Evolutionary conservation across 2,329 filamentous ascomycete species (phyloP).

Genomic region (Hypoxylon sp.): DNA sequence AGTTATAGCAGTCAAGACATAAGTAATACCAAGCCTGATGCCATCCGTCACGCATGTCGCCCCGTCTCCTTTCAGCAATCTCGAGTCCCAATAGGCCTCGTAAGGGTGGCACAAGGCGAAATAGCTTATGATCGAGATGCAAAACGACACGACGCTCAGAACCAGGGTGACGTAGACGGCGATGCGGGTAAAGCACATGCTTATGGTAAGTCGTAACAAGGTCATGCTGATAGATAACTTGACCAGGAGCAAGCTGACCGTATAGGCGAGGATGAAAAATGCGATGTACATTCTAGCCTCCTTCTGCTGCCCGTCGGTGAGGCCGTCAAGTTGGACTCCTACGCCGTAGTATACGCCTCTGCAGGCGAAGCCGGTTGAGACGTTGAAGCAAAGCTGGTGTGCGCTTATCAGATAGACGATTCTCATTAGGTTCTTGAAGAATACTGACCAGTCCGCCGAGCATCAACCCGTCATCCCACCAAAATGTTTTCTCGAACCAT

Average conservation of each 20-base stretch:
- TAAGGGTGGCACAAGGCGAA: slow-evolving; percentile 6
- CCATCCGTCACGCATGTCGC: background rate
- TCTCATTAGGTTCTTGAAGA: background rate
- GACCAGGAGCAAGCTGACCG: slow-evolving; percentile 6
- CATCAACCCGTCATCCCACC: slow-evolving; percentile 33
- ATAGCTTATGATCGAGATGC: slow-evolving; percentile 7
- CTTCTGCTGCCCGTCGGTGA: background rate
- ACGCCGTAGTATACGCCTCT: slow-evolving; percentile 2
- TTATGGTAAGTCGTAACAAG: slow-evolving; percentile 16
- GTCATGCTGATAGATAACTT: slow-evolving; percentile 28
- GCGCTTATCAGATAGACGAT: slow-evolving; percentile 1
- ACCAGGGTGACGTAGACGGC: slow-evolving; percentile 12
- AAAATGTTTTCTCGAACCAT: slow-evolving; percentile 11
- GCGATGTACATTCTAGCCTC: slow-evolving; percentile 12
- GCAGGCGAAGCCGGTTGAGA: slow-evolving; percentile 2
- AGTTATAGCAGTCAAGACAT: slow-evolving; percentile 9
- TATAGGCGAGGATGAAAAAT: slow-evolving; percentile 15
- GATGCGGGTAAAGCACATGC: slow-evolving; percentile 15
- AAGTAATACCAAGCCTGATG: background rate
- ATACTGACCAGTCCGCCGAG: slow-evolving; percentile 20
- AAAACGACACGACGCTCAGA: slow-evolving; percentile 6
- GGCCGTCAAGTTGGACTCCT: background rate
- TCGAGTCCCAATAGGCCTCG: slow-evolving; percentile 18
- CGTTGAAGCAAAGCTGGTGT: slow-evolving; percentile 14
- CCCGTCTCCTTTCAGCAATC: background rate